These are phyloP conservation scores for Russula emetica DNA, from an alignment of 768 basidiomycete genomes.

Conservation along the genomic window DNA sequence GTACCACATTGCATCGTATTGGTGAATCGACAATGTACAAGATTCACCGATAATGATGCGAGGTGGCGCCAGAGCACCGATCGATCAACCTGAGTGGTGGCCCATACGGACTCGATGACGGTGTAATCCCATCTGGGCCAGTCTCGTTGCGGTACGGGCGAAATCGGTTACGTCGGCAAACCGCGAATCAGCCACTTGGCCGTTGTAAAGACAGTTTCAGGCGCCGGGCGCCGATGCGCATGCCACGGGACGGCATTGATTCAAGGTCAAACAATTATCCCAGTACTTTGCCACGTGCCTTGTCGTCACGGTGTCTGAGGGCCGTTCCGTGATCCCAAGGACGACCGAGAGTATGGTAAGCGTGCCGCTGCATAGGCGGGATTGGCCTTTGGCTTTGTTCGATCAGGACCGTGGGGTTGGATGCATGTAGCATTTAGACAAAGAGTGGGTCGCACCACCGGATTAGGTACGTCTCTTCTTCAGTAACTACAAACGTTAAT, in stretches of 20 bases:
- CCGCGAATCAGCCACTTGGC: too few species aligned
- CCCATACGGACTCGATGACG: too few species aligned
- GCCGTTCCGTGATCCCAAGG: conserved; percentile 34
- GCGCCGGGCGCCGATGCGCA: too few species aligned
- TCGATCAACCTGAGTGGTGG: too few species aligned
- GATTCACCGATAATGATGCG: too few species aligned
- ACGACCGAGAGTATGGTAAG: conserved; percentile 37
- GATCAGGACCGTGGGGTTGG: conserved; percentile 37
- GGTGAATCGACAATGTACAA: conserved; percentile 25
- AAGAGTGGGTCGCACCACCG: conserved; percentile 53
- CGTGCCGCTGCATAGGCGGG: background rate
- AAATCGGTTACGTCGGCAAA: too few species aligned
- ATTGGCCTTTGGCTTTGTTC: conserved; percentile 44
- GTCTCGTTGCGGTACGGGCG: too few species aligned
- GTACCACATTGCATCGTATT: background rate
- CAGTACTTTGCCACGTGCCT: conserved; percentile 32
- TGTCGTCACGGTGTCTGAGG: conserved; percentile 50
- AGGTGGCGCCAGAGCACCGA: too few species aligned
- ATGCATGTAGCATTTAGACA: conserved; percentile 49
- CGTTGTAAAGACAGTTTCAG: too few species aligned
- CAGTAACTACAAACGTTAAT: conserved; percentile 66
- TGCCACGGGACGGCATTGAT: too few species aligned
- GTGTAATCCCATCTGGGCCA: too few species aligned
- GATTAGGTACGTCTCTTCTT: conserved; percentile 42
- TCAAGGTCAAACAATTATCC: too few species aligned